phyloP scores from a whole-genome alignment of 2,329 filamentous ascomycete genomes.

The Chrysosporium keratinophilum region DNA sequence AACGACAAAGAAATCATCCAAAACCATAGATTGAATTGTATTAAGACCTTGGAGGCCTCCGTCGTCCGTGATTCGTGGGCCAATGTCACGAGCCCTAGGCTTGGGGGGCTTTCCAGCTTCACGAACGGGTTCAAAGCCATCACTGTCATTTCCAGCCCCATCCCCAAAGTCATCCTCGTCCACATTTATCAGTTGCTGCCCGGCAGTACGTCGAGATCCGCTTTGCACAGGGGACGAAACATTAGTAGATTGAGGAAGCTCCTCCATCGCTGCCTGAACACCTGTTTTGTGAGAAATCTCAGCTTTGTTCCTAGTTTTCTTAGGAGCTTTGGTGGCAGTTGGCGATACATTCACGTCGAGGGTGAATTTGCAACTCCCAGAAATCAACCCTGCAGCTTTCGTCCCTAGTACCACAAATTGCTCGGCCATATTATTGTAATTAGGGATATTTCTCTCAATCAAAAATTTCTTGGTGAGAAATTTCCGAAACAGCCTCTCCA shows the following conservation, averaged over 20 bases:
- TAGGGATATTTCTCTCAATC: conserved; percentile 57
- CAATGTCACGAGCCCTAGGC: conserved; percentile 25
- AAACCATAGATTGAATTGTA: conserved; percentile 34
- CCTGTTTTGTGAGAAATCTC: conserved; percentile 24
- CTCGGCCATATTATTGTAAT: conserved; percentile 56
- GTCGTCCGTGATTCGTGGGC: conserved; percentile 40
- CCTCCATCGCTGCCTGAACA: conserved; percentile 29
- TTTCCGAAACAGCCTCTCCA: conserved; percentile 72
- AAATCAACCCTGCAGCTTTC: conserved; percentile 40
- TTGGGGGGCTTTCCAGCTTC: conserved; percentile 25
- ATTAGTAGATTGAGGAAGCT: conserved; percentile 54
- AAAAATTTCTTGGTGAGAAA: conserved; percentile 66
- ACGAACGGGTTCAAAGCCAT: conserved; percentile 36
- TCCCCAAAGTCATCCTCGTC: conserved; percentile 20
- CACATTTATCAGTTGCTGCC: conserved; percentile 20
- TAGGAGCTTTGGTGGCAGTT: conserved; percentile 24
- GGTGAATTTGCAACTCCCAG: conserved; percentile 35
- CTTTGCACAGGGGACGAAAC: conserved; percentile 54
- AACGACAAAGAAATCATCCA: conserved; percentile 39
- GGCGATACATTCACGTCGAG: conserved; percentile 46
- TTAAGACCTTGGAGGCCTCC: conserved; percentile 35
- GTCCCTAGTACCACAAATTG: conserved; percentile 49
- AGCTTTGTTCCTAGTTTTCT: conserved; percentile 14
- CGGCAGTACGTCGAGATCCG: conserved; percentile 30
- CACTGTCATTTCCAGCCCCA: conserved; percentile 32